A percentile compares a stretch with the other conserved stretches of the same genome.
Evolutionary conservation across 116 monocot species (phyloP).

Genomic region (Phalaenopsis hybrid): DNA sequence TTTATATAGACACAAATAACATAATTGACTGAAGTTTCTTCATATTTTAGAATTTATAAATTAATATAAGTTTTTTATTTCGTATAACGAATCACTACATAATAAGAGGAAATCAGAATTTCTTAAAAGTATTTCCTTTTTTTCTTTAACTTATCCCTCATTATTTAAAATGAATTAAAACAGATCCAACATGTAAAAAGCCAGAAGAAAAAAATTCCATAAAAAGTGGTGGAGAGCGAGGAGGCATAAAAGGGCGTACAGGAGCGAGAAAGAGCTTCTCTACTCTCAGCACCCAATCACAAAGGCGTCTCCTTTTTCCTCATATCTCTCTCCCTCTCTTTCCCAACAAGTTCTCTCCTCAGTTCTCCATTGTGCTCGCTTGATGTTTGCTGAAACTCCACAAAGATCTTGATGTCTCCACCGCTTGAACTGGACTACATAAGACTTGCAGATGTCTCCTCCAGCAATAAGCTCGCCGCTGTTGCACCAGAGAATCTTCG

Average conservation of each 20-base stretch:
- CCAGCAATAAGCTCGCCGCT: constrained; percentile 16
- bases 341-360: neutral
- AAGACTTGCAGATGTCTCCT: constrained; percentile 26
- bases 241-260: no score
- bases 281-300: neutral
- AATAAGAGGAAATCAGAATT: no score
- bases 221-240: constrained; percentile 1
- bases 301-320: neutral
- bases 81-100: no score
- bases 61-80: no score
- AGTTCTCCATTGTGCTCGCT: neutral
- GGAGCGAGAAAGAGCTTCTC: constrained; percentile 2
- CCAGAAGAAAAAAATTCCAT: neutral
- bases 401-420: constrained; percentile 20
- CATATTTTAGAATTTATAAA: no score
- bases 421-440: constrained; percentile 52
- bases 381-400: constrained; percentile 3
- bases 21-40: no score
- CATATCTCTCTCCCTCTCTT: neutral
- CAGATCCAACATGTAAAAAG: no score
- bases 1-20: no score
- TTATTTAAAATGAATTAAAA: no score
- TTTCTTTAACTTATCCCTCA: no score
- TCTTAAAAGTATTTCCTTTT: no score
- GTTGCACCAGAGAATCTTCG: neutral